A percentile compares a stretch with the other conserved stretches of the same genome.
phyloP scores from a whole-genome alignment of 2,329 filamentous ascomycete species.

The Cladobotryum mycophilum region DNA sequence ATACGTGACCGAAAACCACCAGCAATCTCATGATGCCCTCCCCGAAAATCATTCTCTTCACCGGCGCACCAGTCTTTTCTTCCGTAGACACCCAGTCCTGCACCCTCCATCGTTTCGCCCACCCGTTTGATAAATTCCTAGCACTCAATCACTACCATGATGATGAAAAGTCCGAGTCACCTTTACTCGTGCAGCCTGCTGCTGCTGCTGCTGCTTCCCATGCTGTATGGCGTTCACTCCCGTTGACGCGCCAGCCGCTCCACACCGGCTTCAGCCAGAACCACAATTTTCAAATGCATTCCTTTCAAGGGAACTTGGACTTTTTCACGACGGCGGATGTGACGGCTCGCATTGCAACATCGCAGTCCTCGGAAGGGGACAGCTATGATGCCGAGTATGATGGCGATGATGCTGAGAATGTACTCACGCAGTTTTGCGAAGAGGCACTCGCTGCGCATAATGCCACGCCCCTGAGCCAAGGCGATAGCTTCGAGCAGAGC shows the following conservation, averaged over 20 bases:
- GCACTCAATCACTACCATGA: background rate
- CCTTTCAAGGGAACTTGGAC: conserved; percentile 28
- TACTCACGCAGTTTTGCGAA: conserved; percentile 64
- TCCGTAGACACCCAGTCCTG: conserved; percentile 24
- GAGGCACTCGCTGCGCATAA: conserved; percentile 70
- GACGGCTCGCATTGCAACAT: conserved; percentile 17
- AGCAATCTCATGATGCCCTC: background rate
- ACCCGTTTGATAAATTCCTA: conserved; percentile 20
- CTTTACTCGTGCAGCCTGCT: background rate
- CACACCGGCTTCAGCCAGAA: conserved; percentile 48
- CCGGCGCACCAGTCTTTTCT: conserved; percentile 28
- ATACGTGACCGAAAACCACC: background rate
- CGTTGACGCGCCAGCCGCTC: conserved; percentile 40
- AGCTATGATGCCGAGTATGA: conserved; percentile 3
- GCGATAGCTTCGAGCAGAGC: conserved; percentile 27
- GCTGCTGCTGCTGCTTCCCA: conserved; percentile 25
- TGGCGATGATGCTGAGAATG: conserved; percentile 29
- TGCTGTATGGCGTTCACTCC: conserved; percentile 49
- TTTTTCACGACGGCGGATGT: conserved; percentile 44
- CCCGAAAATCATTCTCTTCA: conserved; percentile 33
- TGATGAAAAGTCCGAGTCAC: too few relatives aligned
- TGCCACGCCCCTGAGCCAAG: conserved; percentile 56
- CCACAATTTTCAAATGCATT: conserved; percentile 28
- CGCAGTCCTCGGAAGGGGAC: background rate
- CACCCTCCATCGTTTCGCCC: conserved; percentile 23